Evolutionary conservation across 345 rosid genomes (phyloP), one percentile per base, ranked within the genome.

Genomic region (Tarenaya hassleriana): DNA sequence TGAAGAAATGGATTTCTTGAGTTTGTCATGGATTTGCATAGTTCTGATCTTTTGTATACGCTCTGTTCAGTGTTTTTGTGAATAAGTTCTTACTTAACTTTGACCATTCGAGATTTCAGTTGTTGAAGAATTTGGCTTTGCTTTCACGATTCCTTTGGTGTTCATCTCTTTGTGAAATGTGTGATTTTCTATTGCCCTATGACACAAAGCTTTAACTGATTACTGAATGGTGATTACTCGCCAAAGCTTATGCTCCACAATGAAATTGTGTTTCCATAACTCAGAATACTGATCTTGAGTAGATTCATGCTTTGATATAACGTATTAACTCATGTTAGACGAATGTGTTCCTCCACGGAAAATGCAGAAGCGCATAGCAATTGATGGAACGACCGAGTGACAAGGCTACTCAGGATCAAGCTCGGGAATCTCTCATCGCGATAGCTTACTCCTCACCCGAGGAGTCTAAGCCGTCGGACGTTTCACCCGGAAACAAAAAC

Each of bases 321-420:
- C 47, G 17, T 9, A 35, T 35, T 11, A 9, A 10, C 11, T 35
- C 4, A 35, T 47, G 33, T 11, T 11, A 62, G 46, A 52, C 16
- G 49, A 17, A 27, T 55, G 41, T 64, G 39, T 63, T 48, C 19
- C 3, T 53, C 18, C 35, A 34, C 35, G 16, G 17, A 15, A 41
- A 11, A 10, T 59, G 66, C 56, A 66, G 70, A 66, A 66, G 66
- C 51, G 7, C 32, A 19, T 8, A 41, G 14, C 53, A 48, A 39
- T 39, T 39, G 42, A 66, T 66, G 70, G 70, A 66, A 60, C 56
- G 47, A 66, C 70, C 56, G 8, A 60, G 61, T 60, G 24, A 47
- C 46, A 43, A 60, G 50, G 47, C 54, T 17, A 47, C 56, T 54
- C 65, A 66, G 60, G 70, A 66, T 6, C 66, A 66, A 54, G 52